Evolutionary conservation across 495 filamentous ascomycete species (phyloP), one percentile per base, ranked within the genome.

Genomic region (Penicillium canariense): DNA sequence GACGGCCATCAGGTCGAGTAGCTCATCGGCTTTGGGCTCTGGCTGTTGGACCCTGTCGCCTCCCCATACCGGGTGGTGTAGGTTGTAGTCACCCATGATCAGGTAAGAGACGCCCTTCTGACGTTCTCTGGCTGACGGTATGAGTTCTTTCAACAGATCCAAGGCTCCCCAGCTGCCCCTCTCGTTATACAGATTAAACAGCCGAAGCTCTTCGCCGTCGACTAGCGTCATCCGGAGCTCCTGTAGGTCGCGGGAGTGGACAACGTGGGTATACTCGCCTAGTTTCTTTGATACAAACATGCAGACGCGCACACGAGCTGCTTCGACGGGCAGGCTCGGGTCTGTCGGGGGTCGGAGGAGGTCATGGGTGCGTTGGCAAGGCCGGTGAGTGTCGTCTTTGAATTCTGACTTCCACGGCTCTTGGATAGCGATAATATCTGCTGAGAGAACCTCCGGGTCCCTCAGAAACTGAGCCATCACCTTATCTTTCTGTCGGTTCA

Each of bases 381-480:
- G 56, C 18, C 62, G 54, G 32, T 66, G 50, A 4, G 63, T 66
- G 3, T 36, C 56, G 1, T 60, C 54, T 1, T 42, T 17, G 22
- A 34, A 59, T 4, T 30, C 30, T 23, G 59, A 61, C 4, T 34
- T 34, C 58, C 55, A 65, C 15, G 55, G 56, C 35, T 66, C 62
- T 39, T 66, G 55, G 15, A 66, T 56, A 0, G 59, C 55, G 9
- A 66, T 65, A 12, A 65, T 50, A 26, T 58, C 55, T 0, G 55
- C 48, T 5, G 50, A 5, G 12, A 59, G 23, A 7, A 60, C 54
- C 14, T 4, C 39, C 2, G 39, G 44, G 23, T 66, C 53, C 12
- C 49, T 44, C 3, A 66, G 50, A 14, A 66, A 62, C 12, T 39
- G 50, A 0, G 59, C 59, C 56, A 66, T 66, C 2, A 66, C 55